phyloP scores from a whole-genome alignment of 108 stramenopile species.

The Bacterosira constricta region DNA sequence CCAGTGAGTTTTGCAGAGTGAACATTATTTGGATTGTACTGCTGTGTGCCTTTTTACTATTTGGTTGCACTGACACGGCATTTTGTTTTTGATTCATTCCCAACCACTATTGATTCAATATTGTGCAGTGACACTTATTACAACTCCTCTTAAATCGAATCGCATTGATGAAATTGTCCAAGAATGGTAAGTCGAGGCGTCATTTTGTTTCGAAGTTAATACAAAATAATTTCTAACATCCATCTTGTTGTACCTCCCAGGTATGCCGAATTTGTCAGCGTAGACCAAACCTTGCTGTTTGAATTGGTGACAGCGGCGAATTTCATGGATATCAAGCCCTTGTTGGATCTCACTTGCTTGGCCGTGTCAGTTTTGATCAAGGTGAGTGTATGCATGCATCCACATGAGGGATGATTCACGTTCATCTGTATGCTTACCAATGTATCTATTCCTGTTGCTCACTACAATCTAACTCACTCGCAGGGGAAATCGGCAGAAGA shows the following conservation, averaged over 20 bases:
- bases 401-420: background rate
- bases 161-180: slow-evolving; percentile 96
- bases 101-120: too few species aligned
- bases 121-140: slow-evolving; percentile 97
- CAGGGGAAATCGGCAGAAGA: slow-evolving; percentile 94
- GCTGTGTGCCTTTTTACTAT: too few species aligned
- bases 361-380: slow-evolving; percentile 43
- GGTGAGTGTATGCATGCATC: slow-evolving; percentile 10
- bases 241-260: too few species aligned
- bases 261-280: slow-evolving; percentile 94
- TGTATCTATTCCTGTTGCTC: too few species aligned
- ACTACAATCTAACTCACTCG: slow-evolving; percentile 51
- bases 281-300: slow-evolving; percentile 71
- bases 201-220: too few species aligned
- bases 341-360: slow-evolving; percentile 79
- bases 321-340: slow-evolving; percentile 84
- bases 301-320: slow-evolving; percentile 80
- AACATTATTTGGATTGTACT: too few species aligned
- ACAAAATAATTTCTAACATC: too few species aligned
- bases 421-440: background rate
- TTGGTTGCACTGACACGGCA: too few species aligned
- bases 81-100: too few species aligned
- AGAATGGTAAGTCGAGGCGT: too few species aligned
- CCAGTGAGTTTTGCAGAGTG: slow-evolving; percentile 16
- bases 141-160: slow-evolving; percentile 93